These are phyloP conservation scores for Pseudogymnoascus sp. DNA, from an alignment of 2,329 filamentous ascomycete species.

Conservation along the genomic window DNA sequence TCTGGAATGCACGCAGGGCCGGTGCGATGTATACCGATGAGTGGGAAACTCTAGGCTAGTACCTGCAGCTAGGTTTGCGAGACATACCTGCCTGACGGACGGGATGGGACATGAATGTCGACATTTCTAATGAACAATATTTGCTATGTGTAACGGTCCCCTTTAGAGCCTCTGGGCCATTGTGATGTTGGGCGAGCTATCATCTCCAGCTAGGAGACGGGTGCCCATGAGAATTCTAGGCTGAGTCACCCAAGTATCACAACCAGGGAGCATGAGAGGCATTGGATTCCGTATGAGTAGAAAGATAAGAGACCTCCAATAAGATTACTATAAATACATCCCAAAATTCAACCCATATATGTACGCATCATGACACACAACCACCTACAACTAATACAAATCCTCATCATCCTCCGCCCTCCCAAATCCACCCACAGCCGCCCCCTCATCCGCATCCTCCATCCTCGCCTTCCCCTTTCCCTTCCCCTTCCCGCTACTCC, in stretches of 20 bases:
- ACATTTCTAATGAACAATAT: background rate
- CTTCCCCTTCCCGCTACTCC: slow-evolving; percentile 48
- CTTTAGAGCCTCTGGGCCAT: too few species aligned
- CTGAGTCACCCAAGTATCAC: background rate
- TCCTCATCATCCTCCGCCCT: slow-evolving; percentile 28
- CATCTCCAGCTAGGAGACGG: background rate
- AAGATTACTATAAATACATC: slow-evolving; percentile 4
- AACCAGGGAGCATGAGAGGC: background rate
- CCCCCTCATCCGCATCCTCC: slow-evolving; percentile 46
- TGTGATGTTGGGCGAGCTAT: background rate
- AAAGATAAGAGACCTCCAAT: background rate
- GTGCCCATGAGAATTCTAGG: background rate
- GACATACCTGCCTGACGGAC: background rate
- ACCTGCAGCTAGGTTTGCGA: background rate
- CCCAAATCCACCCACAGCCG: slow-evolving; percentile 26
- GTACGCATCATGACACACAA: background rate
- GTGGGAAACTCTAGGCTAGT: background rate
- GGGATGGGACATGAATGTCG: background rate
- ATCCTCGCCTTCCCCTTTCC: slow-evolving; percentile 39
- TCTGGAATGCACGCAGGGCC: background rate
- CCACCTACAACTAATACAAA: slow-evolving; percentile 23
- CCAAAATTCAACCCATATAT: slow-evolving; percentile 1
- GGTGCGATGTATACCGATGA: background rate
- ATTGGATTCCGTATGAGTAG: background rate
- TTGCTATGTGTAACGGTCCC: background rate